Base-by-base conservation (phyloP, 495 filamentous ascomycete genomes). In the Neurospora sp. region DNA sequence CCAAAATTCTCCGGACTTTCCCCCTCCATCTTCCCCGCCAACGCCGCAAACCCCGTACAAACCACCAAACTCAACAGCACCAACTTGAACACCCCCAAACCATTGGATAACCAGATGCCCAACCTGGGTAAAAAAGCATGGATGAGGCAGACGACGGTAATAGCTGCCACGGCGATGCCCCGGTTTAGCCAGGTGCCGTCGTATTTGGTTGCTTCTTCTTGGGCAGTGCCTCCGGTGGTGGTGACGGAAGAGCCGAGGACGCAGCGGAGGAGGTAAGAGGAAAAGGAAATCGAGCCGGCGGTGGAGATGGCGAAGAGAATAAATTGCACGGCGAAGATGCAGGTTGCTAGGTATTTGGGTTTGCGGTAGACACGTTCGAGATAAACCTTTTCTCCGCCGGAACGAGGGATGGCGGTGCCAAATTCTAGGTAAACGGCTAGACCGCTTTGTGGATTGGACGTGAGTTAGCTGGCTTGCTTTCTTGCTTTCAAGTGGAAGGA, bases 31-130 rank as follows among this genome's bases (percentile, higher is more conserved):
- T 42, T 59, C 0, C 81, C 81, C 10, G 75, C 71, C 11, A 83
- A 72, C 2, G 81, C 81, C 9, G 81, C 81, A 39, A 89, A 90
- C 1, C 89, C 89, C n/a, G 85, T 83, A 43, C 87, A 86, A 31
- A 90, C 83, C 62, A 92, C 87, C 72, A 91, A 83, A 19, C 86
- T 43, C 31, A 92, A 84, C 70, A 92, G 83, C 8, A 88, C 77
- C 19, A 92, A 82, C 78, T 92, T 92, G 80, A 91, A 84, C 28
- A 87, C 81, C 21, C 89, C 90, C 5, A 92, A 85, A 3, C 86
- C 74, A 79, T 91, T 91, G 70, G 86, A 85, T 2, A 92, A 78
- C 72, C 86, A 85, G 72, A 92, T 86, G 15, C 90, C 90, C 84
- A 86, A 86, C 76, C 90, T 88, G n/a, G 89, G 81, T 2, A 87